Base-by-base conservation (phyloP, 768 basidiomycete species). In the Lentinula boryana region DNA sequence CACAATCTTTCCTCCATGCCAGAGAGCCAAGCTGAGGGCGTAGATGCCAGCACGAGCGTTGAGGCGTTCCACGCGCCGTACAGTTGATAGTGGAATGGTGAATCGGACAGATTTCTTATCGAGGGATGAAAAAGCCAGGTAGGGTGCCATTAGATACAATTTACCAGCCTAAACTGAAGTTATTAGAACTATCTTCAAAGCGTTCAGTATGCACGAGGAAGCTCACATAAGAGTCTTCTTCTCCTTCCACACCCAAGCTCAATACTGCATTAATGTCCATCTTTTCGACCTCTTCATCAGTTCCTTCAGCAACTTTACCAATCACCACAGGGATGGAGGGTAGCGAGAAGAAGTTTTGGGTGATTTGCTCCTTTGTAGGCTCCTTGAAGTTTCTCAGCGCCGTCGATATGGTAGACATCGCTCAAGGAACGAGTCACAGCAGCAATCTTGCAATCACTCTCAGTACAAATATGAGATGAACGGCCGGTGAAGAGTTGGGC, bases 31-130 rank as follows among this genome's bases (percentile, higher is more conserved):
- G 67, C 93, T 95, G 33, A 99, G 82, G n/a, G 96, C 95, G 70
- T 98, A 98, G 40, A 97, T 89, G 5, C 97, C 97, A 32, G 94
- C 91, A 13, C 94, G 85, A 10, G 94, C 89, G 71, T 96, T 97
- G 56, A 98, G 81, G 52, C 94, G 79, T 74, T 99, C 97, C 21
- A 99, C 97, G 59, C 97, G 80, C 56, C 97, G 84, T 66, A 99
- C 86, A 5, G 94, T 94, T 57, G 89, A 93, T 46, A 99, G 80
- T 33, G 97, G 96, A 8, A 98, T 75, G 7, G 94, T 93, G 74
- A 94, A 94, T 48, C 88, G 82, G 61, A 95, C 94, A 23, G 93
- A 95, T 70, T 94, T 94, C 68, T 89, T 85, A 73, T 99, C 97
- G 27, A 96, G 74, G 5, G 94, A 96, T 12, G 87, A 76, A 74